Evolutionary conservation across 345 rosid genomes (phyloP), one percentile per base, ranked within the genome.

Genomic region (Salix purpurea): DNA sequence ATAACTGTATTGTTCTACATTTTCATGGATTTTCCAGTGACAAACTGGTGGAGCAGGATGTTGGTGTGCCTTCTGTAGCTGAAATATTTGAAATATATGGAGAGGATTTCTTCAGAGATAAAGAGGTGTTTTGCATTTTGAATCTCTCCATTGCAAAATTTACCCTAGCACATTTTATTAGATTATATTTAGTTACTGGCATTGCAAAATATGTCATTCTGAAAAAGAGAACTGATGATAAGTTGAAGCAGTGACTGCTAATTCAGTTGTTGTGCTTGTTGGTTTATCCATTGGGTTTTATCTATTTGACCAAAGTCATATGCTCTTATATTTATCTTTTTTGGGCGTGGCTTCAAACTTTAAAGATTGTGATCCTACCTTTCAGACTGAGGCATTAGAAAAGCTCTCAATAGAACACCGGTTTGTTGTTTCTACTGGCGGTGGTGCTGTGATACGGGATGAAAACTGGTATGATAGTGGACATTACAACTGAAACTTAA

Each of bases 351-450:
- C 30, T 69, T 46, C 39, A 18, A 73, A 36, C 39, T 37, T 39
- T 67, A 70, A 32, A 72, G 23, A 28, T 73, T 75, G 4, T 66
- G 19, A 52, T 82, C 19, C 70, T 83, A 71, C 76, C 75, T 74
- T 79, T 26, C 76, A 92, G 99, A 90, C 97, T 24, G 93, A 93
- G 80, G 87, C 75, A 58, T 79, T 96, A 81, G 83, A 64, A 82
- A 80, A 82, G 72, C 85, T 96, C 48, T 93, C 99, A 46, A 69
- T 83, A 48, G 87, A 78, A 88, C 86, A 84, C 71, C 84, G 68
- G 60, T 83, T 89, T 71, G 97, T 96, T 83, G 95, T 96, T 79
- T 96, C 99, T 71, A 96, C 99, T 0, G 99, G 99, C 26, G 98
- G 99, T 77, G 99, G 99, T 78, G 97, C 90, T 15, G 99, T 96